These are phyloP conservation scores for Turritis glabra DNA, from an alignment of 345 rosid genomes.

Conservation along the genomic window DNA sequence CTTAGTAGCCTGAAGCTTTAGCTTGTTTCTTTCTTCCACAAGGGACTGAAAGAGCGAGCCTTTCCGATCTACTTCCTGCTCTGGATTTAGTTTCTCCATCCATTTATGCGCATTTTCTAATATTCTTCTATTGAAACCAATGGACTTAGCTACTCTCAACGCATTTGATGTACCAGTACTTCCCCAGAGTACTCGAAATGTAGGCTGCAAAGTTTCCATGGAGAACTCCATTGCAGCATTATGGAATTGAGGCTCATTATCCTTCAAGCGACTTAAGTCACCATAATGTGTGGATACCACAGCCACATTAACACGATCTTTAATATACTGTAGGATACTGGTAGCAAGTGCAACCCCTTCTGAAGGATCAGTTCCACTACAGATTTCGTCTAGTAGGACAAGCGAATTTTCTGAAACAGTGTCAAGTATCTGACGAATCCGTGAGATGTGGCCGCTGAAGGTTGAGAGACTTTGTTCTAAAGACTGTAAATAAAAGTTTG, in stretches of 20 bases:
- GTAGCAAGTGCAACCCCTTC: slow-evolving; percentile 92
- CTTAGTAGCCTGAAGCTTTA: slow-evolving; percentile 61
- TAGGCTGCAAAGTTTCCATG: slow-evolving; percentile 80
- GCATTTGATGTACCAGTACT: slow-evolving; percentile 86
- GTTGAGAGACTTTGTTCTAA: slow-evolving; percentile 92
- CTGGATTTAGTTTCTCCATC: slow-evolving; percentile 76
- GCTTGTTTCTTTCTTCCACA: slow-evolving; percentile 65
- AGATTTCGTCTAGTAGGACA: slow-evolving; percentile 89
- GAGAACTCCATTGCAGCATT: slow-evolving; percentile 97
- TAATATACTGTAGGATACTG: slow-evolving; percentile 73
- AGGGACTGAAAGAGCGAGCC: slow-evolving; percentile 72
- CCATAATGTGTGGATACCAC: slow-evolving; percentile 89
- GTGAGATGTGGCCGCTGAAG: slow-evolving; percentile 81
- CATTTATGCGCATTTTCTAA: slow-evolving; percentile 66
- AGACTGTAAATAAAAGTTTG: slow-evolving; percentile 58
- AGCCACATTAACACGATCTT: slow-evolving; percentile 57
- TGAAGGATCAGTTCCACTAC: slow-evolving; percentile 95
- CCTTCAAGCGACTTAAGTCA: slow-evolving; percentile 83
- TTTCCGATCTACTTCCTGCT: slow-evolving; percentile 62
- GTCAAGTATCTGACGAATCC: slow-evolving; percentile 71
- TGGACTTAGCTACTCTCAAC: slow-evolving; percentile 69
- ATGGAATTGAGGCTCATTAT: slow-evolving; percentile 63
- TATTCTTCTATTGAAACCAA: slow-evolving; percentile 68
- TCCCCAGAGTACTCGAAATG: slow-evolving; percentile 84
- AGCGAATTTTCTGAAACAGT: slow-evolving; percentile 74